A percentile compares a stretch with the other conserved stretches of the same genome.
Evolutionary conservation across 2,329 filamentous ascomycete species (phyloP).

Genomic region (Diaporthe nobilis): DNA sequence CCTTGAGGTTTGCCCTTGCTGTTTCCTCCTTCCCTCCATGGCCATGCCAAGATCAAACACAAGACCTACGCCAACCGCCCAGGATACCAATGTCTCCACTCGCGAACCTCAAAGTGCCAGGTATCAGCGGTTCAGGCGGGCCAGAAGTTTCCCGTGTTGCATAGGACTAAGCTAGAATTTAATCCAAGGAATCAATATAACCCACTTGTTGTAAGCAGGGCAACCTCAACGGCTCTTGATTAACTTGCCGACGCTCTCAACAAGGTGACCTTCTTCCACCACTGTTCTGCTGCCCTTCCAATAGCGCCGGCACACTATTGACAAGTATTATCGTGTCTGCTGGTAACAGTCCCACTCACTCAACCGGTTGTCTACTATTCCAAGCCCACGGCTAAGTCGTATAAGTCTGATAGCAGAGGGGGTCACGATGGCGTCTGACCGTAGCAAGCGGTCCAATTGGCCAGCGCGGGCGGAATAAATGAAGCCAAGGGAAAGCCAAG

Average conservation of each 20-base stretch:
- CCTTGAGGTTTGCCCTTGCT: no score
- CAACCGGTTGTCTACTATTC: not conserved
- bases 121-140: not conserved
- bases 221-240: not conserved
- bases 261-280: not conserved
- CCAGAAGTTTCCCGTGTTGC: not conserved
- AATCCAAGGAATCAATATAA: not conserved
- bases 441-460: constrained; percentile 1
- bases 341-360: not conserved
- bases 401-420: constrained; percentile 25
- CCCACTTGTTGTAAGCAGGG: not conserved
- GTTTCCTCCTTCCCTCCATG: constrained; percentile 15
- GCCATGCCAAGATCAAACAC: constrained; percentile 1
- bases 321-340: not conserved
- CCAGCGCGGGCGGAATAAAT: constrained; percentile 2
- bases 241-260: not conserved
- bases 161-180: not conserved
- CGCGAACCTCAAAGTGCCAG: not conserved
- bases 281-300: not conserved
- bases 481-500: constrained; percentile 31
- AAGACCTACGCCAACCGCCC: constrained; percentile 11
- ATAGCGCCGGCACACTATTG: constrained; percentile 7
- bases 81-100: not conserved
- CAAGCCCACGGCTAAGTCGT: not conserved
- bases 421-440: constrained; percentile 9